These are phyloP conservation scores for Echium plantagineum DNA, from an alignment of 257 asterid genomes.

Conservation along the genomic window DNA sequence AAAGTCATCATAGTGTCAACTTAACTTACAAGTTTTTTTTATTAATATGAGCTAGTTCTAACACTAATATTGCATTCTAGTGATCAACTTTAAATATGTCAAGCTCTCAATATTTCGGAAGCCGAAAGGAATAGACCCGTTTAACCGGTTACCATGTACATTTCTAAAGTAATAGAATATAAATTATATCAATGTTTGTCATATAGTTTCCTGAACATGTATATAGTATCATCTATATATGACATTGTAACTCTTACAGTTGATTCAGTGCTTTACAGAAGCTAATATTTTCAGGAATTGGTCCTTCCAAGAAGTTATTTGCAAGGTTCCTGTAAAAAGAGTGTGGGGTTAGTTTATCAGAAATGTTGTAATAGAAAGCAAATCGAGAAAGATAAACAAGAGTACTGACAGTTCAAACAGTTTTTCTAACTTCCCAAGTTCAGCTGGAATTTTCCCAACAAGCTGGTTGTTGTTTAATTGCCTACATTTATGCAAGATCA, in stretches of 20 bases:
- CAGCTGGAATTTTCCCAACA: conserved; percentile 69
- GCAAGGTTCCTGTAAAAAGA: conserved; percentile 57
- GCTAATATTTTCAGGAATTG: conserved; percentile 87
- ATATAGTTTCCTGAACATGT: neutral
- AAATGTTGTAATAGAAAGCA: neutral
- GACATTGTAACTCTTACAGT: conserved; percentile 31
- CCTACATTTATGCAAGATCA: conserved; percentile 33
- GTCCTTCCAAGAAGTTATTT: conserved; percentile 75
- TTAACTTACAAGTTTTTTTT: conserved; percentile 3
- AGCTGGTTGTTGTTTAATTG: conserved; percentile 82
- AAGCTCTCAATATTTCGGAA: conserved; percentile 79
- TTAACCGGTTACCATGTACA: conserved; percentile 73
- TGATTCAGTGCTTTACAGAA: conserved; percentile 89
- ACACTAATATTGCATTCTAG: neutral
- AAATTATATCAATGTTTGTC: neutral
- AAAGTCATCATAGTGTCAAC: neutral
- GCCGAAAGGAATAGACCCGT: conserved; percentile 82
- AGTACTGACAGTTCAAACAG: conserved; percentile 83
- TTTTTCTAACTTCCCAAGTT: conserved; percentile 79
- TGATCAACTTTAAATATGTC: conserved; percentile 55
- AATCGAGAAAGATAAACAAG: neutral
- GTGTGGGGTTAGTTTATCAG: neutral
- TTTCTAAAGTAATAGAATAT: conserved; percentile 32
- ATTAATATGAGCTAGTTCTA: neutral
- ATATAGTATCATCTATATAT: too few relatives aligned